Evolutionary conservation across 495 filamentous ascomycete genomes (phyloP).

Genomic region (Recurvomyces mirabilis): DNA sequence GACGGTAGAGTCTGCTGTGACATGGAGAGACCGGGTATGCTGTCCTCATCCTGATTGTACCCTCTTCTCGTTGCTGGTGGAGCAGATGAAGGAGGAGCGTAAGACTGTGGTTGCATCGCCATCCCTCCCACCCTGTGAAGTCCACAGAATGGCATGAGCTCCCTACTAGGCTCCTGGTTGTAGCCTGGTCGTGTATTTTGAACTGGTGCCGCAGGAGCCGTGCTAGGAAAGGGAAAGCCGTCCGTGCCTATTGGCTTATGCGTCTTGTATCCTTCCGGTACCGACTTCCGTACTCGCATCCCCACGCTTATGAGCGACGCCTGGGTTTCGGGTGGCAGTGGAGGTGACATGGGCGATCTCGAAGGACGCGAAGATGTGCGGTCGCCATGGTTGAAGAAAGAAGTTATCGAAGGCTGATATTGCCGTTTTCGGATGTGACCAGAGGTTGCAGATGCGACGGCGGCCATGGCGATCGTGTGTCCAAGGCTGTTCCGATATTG

Average conservation of each 20-base stretch:
- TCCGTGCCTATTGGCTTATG: slow-evolving; percentile 28
- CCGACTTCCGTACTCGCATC: slow-evolving; percentile 83
- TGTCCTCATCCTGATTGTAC: slow-evolving; percentile 5
- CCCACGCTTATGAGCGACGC: slow-evolving; percentile 74
- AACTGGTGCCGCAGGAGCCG: slow-evolving; percentile 15
- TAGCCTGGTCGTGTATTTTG: slow-evolving; percentile 23
- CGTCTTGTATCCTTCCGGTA: slow-evolving; percentile 87
- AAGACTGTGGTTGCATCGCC: slow-evolving; percentile 33
- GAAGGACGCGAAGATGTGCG: neutral
- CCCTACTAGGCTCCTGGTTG: slow-evolving; percentile 24
- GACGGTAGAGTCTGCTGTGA: slow-evolving; percentile 11
- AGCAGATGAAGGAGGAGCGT: slow-evolving; percentile 13
- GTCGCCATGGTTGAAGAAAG: slow-evolving; percentile 27
- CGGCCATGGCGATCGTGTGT: neutral
- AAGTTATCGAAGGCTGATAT: slow-evolving; percentile 36
- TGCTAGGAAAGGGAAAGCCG: slow-evolving; percentile 16
- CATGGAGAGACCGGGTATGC: slow-evolving; percentile 7
- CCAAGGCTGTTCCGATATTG: neutral
- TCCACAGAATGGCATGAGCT: slow-evolving; percentile 68
- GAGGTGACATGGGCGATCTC: slow-evolving; percentile 24
- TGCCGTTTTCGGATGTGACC: slow-evolving; percentile 32
- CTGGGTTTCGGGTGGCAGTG: slow-evolving; percentile 47
- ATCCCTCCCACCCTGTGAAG: slow-evolving; percentile 53
- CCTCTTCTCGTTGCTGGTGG: slow-evolving; percentile 15
- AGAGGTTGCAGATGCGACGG: no score